Evolutionary conservation across 176 grass and related monocot genomes (phyloP).

Genomic region (Musa schizocarpa): DNA sequence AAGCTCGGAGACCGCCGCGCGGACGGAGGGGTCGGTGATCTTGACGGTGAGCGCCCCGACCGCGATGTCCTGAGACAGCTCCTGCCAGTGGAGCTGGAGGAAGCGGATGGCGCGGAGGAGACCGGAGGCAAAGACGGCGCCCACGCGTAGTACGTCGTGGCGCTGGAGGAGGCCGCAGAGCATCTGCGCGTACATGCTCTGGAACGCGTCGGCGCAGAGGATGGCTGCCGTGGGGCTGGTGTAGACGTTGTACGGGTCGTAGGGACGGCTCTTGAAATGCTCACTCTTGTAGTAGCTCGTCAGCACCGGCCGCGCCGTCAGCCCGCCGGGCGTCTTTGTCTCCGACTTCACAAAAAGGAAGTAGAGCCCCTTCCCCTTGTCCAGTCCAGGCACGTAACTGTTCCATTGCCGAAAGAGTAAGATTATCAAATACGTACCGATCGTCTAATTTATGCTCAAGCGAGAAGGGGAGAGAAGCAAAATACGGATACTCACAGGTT

Average conservation of each 20-base stretch:
- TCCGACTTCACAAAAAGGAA: conserved; percentile 63
- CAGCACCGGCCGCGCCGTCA: conserved; percentile 44
- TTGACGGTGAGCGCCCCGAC: conserved; percentile 22
- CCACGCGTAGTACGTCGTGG: conserved; percentile 46
- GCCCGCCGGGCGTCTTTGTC: conserved; percentile 39
- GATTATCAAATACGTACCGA: too few species aligned
- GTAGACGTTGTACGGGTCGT: conserved; percentile 55
- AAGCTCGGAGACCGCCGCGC: conserved; percentile 30
- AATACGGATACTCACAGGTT: conserved; percentile 11
- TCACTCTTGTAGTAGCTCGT: conserved; percentile 65
- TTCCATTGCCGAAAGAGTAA: not conserved
- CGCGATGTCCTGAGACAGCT: conserved; percentile 41
- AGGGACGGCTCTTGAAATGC: conserved; percentile 36
- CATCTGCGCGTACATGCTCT: conserved; percentile 75
- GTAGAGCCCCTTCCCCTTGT: conserved; percentile 62
- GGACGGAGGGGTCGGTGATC: conserved; percentile 32
- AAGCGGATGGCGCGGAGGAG: conserved; percentile 50
- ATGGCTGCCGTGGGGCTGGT: conserved; percentile 54
- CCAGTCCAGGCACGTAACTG: conserved; percentile 32
- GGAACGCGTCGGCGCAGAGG: conserved; percentile 50
- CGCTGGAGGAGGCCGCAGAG: conserved; percentile 58
- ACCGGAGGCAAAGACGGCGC: conserved; percentile 47
- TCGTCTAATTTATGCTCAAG: too few species aligned
- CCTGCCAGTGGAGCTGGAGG: conserved; percentile 51
- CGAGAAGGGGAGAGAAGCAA: too few species aligned